phyloP scores from a whole-genome alignment of 768 basidiomycete species.

The Leccinum broughii region DNA sequence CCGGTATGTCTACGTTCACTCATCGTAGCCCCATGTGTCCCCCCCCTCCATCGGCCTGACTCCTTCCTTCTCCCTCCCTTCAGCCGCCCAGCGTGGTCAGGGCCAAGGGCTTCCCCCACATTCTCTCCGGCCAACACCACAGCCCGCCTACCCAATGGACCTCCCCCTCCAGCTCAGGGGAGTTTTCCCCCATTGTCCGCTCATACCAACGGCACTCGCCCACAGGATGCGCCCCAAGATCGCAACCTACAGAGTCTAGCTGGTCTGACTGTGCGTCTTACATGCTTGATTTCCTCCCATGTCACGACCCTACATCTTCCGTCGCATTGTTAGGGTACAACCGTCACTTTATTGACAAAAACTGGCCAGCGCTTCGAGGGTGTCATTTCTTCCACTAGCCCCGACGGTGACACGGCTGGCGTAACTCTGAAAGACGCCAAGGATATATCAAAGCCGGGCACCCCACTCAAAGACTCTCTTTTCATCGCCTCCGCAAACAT shows the following conservation, averaged over 20 bases:
- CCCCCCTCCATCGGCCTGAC: constrained; percentile 11
- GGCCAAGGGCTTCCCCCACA: constrained; percentile 67
- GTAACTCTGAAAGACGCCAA: constrained; percentile 77
- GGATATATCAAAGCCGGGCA: constrained; percentile 65
- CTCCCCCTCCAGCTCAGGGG: constrained; percentile 36
- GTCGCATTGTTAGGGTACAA: constrained; percentile 58
- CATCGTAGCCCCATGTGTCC: constrained; percentile 15
- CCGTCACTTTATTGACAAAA: constrained; percentile 75
- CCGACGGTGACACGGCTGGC: constrained; percentile 69
- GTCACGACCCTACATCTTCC: constrained; percentile 18
- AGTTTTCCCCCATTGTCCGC: constrained; percentile 44
- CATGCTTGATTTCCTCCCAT: constrained; percentile 10
- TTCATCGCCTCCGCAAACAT: constrained; percentile 76
- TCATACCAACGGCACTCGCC: constrained; percentile 48
- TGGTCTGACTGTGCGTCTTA: constrained; percentile 65
- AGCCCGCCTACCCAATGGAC: constrained; percentile 45
- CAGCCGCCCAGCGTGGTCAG: constrained; percentile 62
- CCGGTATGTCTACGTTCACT: constrained; percentile 44
- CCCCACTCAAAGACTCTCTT: constrained; percentile 66
- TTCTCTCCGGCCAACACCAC: constrained; percentile 53
- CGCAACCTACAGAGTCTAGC: constrained; percentile 63
- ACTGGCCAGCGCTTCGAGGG: constrained; percentile 74
- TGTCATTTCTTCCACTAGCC: constrained; percentile 56
- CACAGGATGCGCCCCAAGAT: constrained; percentile 52
- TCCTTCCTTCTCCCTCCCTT: constrained; percentile 11